A percentile compares a stretch with the other conserved stretches of the same genome.
Conservation (phyloP, 352 stramenopile species). For the Phytophthora crassamura region DNA sequence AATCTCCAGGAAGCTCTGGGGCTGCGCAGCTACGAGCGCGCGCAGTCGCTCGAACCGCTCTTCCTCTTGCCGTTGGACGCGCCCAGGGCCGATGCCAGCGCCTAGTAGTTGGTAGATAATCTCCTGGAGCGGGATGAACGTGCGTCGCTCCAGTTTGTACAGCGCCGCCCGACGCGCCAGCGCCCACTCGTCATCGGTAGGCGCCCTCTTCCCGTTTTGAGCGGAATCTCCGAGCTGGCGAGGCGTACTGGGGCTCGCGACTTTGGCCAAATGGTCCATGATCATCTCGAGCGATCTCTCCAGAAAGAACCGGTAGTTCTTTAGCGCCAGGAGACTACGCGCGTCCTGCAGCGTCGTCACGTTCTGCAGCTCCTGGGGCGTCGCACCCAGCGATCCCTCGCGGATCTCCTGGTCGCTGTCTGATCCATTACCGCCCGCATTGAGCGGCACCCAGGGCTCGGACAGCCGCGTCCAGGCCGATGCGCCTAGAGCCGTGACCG, state of each 20-base stretch:
- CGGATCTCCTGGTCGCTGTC: slow-evolving; percentile 41
- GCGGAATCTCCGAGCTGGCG: slow-evolving; percentile 23
- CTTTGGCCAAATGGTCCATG: slow-evolving; percentile 48
- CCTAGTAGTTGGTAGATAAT: slow-evolving; percentile 71
- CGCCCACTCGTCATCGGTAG: slow-evolving; percentile 61
- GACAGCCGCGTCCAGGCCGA: slow-evolving; percentile 44
- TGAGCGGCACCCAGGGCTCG: slow-evolving; percentile 31
- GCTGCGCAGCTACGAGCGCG: slow-evolving; percentile 45
- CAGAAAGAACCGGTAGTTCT: slow-evolving; percentile 80
- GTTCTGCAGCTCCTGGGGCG: slow-evolving; percentile 38
- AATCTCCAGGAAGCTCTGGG: slow-evolving; percentile 74
- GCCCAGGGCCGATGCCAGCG: slow-evolving; percentile 25
- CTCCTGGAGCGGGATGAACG: slow-evolving; percentile 74
- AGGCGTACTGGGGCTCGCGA: slow-evolving; percentile 26
- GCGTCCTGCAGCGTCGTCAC: slow-evolving; percentile 56
- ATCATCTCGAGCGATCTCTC: slow-evolving; percentile 64
- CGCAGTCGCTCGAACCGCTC: slow-evolving; percentile 63
- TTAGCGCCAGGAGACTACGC: slow-evolving; percentile 62
- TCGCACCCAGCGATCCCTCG: slow-evolving; percentile 30
- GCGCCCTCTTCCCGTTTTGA: slow-evolving; percentile 23
- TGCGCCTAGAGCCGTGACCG: slow-evolving; percentile 12
- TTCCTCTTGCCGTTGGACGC: slow-evolving; percentile 37
- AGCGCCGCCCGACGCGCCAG: slow-evolving; percentile 53
- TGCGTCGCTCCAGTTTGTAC: slow-evolving; percentile 69
- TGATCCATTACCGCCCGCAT: slow-evolving; percentile 19